Evolutionary conservation across 2,329 filamentous ascomycete species (phyloP).

Genomic region (Periconia sp.): DNA sequence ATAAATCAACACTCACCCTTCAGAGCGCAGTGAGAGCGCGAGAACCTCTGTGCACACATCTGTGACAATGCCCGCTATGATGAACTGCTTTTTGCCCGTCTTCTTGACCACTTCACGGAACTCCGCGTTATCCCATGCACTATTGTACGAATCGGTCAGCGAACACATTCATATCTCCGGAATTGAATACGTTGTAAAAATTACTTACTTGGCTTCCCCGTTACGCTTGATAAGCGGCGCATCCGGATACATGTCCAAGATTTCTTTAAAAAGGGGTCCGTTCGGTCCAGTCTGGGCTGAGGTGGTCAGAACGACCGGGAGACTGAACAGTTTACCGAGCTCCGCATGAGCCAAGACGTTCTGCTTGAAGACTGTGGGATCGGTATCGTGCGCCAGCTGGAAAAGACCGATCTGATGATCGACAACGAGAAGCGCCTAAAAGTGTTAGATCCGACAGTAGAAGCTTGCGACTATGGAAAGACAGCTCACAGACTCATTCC

Average conservation of each 20-base stretch:
- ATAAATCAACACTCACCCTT: constrained; percentile 45
- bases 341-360: constrained; percentile 69
- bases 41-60: constrained; percentile 77
- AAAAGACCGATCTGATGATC: constrained; percentile 64
- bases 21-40: constrained; percentile 67
- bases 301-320: constrained; percentile 70
- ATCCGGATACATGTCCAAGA: constrained; percentile 66
- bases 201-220: constrained; percentile 64
- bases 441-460: constrained; percentile 1
- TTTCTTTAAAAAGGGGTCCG: constrained; percentile 69
- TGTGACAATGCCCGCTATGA: constrained; percentile 71
- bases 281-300: constrained; percentile 72
- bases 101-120: constrained; percentile 67
- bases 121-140: constrained; percentile 71
- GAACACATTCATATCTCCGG: neutral
- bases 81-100: constrained; percentile 67
- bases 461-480: neutral
- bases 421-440: constrained; percentile 58
- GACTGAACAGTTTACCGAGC: constrained; percentile 64
- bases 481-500: constrained; percentile 41
- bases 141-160: constrained; percentile 12
- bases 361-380: constrained; percentile 64
- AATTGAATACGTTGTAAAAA: neutral
- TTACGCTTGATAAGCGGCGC: constrained; percentile 67
- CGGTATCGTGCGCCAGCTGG: constrained; percentile 64